Evolutionary conservation across 2,329 filamentous ascomycete species (phyloP), one percentile per base, ranked within the genome.

Genomic region (Pseudopyricularia javanii): DNA sequence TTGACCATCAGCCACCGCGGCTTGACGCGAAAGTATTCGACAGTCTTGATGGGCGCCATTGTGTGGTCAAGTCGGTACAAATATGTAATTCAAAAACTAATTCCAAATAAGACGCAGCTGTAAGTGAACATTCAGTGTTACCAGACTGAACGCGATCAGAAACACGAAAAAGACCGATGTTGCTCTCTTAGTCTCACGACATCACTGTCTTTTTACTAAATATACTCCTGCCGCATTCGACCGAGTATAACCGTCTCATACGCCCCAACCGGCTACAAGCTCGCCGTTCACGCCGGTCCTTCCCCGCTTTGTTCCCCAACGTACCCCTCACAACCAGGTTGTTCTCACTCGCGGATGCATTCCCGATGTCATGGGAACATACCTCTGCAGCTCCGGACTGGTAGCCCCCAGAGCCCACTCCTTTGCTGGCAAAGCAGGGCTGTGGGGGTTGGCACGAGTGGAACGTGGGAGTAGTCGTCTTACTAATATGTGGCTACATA

Each of bases 1-100:
- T 85, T 86, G 59, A 85, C 81, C 58, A 86, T 84, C 1, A 86
- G 73, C 82, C 82, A 86, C 50, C 82, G 70, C 24, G 82, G 82
- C 55, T 79, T 78, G 30, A 85, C 78, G 33, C 81, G 76, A 63
- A 85, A 85, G 61, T 83, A 83, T 61, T 85, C 80, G 28, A 85
- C 77, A 11, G 63, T 71, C 55, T 75, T 74, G 60, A 86, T 85
- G 22, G 56, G 56, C 22, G 52, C 54, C 59, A 60, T 60, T 30
- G n/a, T 52, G n/a, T 5, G 12, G 20, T 9, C 30, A 4, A 4
- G 14, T 24, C 14, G 12, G 22, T 20, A 8, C n/a, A 20, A 40
- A 5, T 7, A n/a, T 43, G 37, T 43, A 9, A 43, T 11, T n/a
- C n/a, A n/a, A n/a, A n/a, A n/a, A n/a, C n/a, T n/a, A n/a, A n/a